These are phyloP conservation scores for Cystobasidium onofrii DNA, from an alignment of 768 basidiomycete genomes.

Conservation along the genomic window DNA sequence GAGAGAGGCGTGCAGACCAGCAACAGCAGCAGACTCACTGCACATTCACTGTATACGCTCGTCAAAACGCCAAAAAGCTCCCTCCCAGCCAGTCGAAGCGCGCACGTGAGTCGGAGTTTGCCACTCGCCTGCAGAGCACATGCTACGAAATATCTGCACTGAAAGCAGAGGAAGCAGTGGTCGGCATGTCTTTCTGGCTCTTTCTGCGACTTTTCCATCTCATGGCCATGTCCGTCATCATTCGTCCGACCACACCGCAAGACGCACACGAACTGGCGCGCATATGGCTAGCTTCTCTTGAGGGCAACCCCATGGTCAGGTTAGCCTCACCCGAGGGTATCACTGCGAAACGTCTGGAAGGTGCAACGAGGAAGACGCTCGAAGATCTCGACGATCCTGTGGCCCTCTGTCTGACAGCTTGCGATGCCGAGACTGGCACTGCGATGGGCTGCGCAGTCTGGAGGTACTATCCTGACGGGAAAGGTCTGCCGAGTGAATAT, in stretches of 20 bases:
- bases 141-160: too few species aligned
- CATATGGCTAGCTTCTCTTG: conserved; percentile 2
- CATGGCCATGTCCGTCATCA: background rate
- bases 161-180: too few species aligned
- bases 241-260: background rate
- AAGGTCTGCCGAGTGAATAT: background rate
- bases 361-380: background rate
- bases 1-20: too few species aligned
- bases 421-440: background rate
- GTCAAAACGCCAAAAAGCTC: too few species aligned
- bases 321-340: background rate
- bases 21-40: too few species aligned
- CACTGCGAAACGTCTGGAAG: background rate
- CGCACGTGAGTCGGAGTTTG: too few species aligned
- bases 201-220: too few species aligned
- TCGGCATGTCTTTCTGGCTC: too few species aligned
- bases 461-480: conserved; percentile 2
- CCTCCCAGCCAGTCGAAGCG: too few species aligned
- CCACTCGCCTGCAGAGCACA: too few species aligned
- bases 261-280: background rate
- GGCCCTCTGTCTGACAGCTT: background rate
- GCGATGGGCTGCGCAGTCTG: conserved; percentile 4
- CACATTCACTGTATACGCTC: too few species aligned
- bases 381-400: background rate
- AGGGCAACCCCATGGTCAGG: background rate